phyloP scores from a whole-genome alignment of 108 stramenopile genomes.

The Seminavis robusta region DNA sequence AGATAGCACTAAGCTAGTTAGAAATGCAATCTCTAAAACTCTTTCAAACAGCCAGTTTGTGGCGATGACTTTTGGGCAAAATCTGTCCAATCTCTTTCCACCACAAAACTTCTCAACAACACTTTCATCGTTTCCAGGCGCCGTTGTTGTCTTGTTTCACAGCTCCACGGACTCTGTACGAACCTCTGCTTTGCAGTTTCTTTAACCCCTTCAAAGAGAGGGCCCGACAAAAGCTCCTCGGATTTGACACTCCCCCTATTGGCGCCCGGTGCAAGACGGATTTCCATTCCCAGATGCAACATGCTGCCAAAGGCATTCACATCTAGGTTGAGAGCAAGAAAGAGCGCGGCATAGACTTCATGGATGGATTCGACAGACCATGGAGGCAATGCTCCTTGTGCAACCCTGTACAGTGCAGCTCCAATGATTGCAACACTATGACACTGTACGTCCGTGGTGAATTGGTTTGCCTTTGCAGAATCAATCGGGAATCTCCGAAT shows the following conservation, averaged over 20 bases:
- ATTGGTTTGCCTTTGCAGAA: slow-evolving; percentile 3
- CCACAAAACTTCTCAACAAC: slow-evolving; percentile 70
- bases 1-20: no score
- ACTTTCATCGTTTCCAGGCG: slow-evolving; percentile 73
- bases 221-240: slow-evolving; percentile 58
- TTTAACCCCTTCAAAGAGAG: slow-evolving; percentile 52
- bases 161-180: slow-evolving; percentile 45
- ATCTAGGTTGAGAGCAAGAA: slow-evolving; percentile 33
- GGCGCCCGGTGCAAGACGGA: slow-evolving; percentile 18
- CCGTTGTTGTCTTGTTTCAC: slow-evolving; percentile 28
- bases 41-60: slow-evolving; percentile 80
- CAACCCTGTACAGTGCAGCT: slow-evolving; percentile 61
- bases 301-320: slow-evolving; percentile 35
- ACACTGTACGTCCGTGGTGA: slow-evolving; percentile 4
- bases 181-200: slow-evolving; percentile 46
- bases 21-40: no score
- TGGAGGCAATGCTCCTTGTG: slow-evolving; percentile 71
- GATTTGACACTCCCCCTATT: slow-evolving; percentile 32
- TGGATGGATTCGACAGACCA: slow-evolving; percentile 82
- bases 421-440: slow-evolving; percentile 55
- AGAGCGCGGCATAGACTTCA: slow-evolving; percentile 44
- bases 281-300: slow-evolving; percentile 41
- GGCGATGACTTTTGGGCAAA: slow-evolving; percentile 70
- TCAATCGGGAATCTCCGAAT: slow-evolving; percentile 12
- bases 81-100: slow-evolving; percentile 85